These are phyloP conservation scores for Clathrus columnatus DNA, from an alignment of 768 basidiomycete genomes.

Conservation along the genomic window DNA sequence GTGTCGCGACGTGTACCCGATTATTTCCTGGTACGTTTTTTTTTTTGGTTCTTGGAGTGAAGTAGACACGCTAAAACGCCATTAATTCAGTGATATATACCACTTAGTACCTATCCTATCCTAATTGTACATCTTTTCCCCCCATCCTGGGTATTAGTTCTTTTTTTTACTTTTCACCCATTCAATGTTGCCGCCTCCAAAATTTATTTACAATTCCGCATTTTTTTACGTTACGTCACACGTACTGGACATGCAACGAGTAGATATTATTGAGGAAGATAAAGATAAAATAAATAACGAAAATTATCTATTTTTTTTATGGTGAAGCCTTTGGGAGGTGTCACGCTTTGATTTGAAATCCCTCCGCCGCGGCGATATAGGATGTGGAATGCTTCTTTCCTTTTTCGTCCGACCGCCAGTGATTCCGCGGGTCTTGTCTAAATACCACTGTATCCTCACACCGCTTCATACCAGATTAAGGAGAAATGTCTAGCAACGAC, in stretches of 20 bases:
- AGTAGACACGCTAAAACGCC: not conserved
- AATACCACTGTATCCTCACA: not conserved
- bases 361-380: not conserved
- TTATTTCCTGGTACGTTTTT: slow-evolving; percentile 72
- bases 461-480: not conserved
- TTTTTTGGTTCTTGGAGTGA: not conserved
- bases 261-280: slow-evolving; percentile 1
- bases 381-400: not conserved
- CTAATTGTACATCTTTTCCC: slow-evolving; percentile 7
- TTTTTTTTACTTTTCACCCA: not conserved
- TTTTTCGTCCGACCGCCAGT: not conserved
- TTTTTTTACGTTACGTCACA: not conserved
- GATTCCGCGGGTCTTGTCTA: not conserved
- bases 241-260: slow-evolving; percentile 9
- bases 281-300: slow-evolving; percentile 1
- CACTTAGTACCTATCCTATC: not conserved
- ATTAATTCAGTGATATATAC: slow-evolving; percentile 5
- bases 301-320: not conserved
- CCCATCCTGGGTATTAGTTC: not conserved
- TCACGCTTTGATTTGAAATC: not conserved
- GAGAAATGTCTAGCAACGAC: not conserved
- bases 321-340: too few species aligned
- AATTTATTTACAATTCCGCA: slow-evolving; percentile 5
- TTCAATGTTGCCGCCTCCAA: slow-evolving; percentile 2
- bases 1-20: slow-evolving; percentile 93